Evolutionary conservation across 2,329 filamentous ascomycete species (phyloP), one percentile per base, ranked within the genome.

Genomic region (Colletotrichum somersetense): DNA sequence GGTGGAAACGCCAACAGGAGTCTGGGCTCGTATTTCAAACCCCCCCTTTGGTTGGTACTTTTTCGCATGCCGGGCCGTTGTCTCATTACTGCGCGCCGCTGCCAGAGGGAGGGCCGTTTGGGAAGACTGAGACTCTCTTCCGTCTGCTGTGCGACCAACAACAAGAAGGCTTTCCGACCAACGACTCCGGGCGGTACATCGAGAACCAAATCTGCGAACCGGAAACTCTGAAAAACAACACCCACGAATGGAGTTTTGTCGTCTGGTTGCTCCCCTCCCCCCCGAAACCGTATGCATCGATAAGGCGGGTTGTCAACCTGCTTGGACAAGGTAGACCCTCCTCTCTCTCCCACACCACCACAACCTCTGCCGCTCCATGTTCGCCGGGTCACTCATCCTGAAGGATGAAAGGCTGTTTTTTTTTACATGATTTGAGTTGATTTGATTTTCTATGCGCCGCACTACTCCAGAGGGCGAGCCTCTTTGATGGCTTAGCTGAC

Each of bases 281-380:
- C 20, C n/a, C 46, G 11, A 52, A 61, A 67, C 65, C 69, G 71
- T 48, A 71, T 72, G 67, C 68, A 68, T 73, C 63, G 61, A 72
- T 73, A 73, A 59, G 68, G 58, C 59, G 53, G 63, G 59, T 64
- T 56, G 53, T 66, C 62, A 48, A 58, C 61, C 48, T 62, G 55
- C 61, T 53, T 61, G 61, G 69, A 74, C 72, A 66, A 74, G 72
- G 72, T 74, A 74, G 52, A 68, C 65, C 72, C 70, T 66, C 62
- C 48, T 52, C 55, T 38, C n/a, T 20, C 46, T 48, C 46, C 20
- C 46, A 23, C 46, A 48, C 46, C 33, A 42, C 30, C 26, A 48
- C 67, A 53, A 44, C 50, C 44, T 69, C 62, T 57, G 33, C 50
- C 68, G 44, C 46, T 63, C 65, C 65, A 67, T 42, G 33, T 40